Base-by-base conservation (phyloP, 2,329 filamentous ascomycete species). In the Diplodia mutila region DNA sequence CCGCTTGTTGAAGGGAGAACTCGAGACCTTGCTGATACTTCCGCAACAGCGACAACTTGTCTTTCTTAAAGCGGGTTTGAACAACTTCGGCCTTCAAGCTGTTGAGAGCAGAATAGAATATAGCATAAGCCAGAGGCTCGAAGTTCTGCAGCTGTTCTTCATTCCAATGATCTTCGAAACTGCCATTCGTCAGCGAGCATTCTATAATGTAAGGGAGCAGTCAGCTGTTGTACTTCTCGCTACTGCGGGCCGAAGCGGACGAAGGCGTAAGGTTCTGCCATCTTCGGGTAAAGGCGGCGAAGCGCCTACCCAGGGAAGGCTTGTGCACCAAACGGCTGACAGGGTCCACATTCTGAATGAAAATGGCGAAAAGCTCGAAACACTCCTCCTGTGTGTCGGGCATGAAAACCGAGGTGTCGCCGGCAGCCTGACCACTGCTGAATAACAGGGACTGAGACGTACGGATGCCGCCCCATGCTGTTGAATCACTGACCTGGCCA, bases 41-140 rank as follows among this genome's bases (percentile, higher is more conserved):
- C 23, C 73, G 71, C 16, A 79, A 63, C 4, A 79, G 69, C 0
- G 72, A 68, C 46, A 77, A 75, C 67, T 77, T 79, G 3, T 70
- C 75, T 18, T 77, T 74, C 11, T 72, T 71, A 67, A 79, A 79
- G 42, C 71, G 75, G 52, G 72, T 71, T 39, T 73, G 70, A 1
- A 78, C 74, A 3, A 73, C 70, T 39, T 73, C 73, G 8, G 75
- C 70, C 16, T 73, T 72, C 21, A 80, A 67, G 7, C 76, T 75
- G 65, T 78, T 78, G 64, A 78, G 72, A 4, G 77, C 76, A 29
- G 77, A 76, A 57, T 75, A 79, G 65, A 76, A 79, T 11, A 79
- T 73, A 11, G 77, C 75, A 65, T 77, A 80, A 1, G 72, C 73
- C 8, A 80, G 70, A 3, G 78, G 77, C 54, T 77, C 75, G 1